Percentiles rank a stretch among this genome's conserved stretches.
phyloP scores from a whole-genome alignment of 169 alveolate species.

The Condylostoma magnum region DNA sequence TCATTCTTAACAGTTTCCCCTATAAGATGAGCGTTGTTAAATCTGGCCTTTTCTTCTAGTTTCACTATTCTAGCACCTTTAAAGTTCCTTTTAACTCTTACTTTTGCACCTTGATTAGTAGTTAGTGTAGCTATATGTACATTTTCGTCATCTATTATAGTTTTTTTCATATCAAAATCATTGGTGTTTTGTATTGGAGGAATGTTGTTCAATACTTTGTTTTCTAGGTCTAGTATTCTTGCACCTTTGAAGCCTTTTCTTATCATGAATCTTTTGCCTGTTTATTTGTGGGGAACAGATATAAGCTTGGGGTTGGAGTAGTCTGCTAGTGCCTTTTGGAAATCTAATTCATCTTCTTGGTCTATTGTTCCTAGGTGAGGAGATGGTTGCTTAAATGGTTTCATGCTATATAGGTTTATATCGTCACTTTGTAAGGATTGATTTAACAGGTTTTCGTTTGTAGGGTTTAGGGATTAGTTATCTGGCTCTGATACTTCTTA shows the following conservation, averaged over 20 bases:
- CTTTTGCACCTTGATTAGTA: conserved; percentile 7
- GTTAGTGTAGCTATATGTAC: conserved; percentile 22
- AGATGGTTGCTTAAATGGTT: no score
- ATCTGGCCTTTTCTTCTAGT: conserved; percentile 16
- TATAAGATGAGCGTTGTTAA: conserved; percentile 15
- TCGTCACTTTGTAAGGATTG: no score
- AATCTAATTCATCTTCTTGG: conserved; percentile 7
- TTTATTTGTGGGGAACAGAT: conserved; percentile 10
- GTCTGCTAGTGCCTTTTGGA: conserved; percentile 27
- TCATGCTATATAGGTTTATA: no score
- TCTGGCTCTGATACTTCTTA: no score
- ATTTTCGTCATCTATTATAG: conserved; percentile 19
- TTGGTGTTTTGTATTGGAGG: conserved; percentile 17
- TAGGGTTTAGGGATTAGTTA: no score
- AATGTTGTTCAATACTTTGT: conserved; percentile 12
- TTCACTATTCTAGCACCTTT: conserved; percentile 26
- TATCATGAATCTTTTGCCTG: conserved; percentile 7
- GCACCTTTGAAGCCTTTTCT: conserved; percentile 36
- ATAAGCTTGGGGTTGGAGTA: conserved; percentile 12
- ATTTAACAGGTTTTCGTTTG: no score
- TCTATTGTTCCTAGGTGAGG: conserved; percentile 17
- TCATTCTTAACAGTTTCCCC: conserved; percentile 28
- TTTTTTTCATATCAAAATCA: conserved; percentile 9
- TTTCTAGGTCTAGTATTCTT: conserved; percentile 27
- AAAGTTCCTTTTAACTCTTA: conserved; percentile 16